Evolutionary conservation across 2,329 filamentous ascomycete genomes (phyloP), one percentile per base, ranked within the genome.

Genomic region (Stachybotrys echinatus): DNA sequence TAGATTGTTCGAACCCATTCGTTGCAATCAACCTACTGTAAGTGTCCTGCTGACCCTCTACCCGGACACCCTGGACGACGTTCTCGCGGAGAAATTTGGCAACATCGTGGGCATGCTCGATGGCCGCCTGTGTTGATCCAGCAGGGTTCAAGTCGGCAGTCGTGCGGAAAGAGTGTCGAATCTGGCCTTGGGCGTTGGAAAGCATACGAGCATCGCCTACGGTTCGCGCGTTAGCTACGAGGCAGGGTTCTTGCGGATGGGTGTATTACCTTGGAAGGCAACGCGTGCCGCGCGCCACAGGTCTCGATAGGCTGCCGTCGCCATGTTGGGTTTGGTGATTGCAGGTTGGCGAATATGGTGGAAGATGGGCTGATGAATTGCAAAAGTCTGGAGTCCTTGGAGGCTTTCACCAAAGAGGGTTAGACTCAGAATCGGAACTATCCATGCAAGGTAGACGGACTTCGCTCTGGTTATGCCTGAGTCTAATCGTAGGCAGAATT

Each of bases 51-150:
- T 61, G 54, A 6, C 58, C 61, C 65, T 50, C 75, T 74, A 50
- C 69, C 63, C 51, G 73, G 71, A 57, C 79, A 73, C 92, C 94
- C 67, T 99, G 94, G 4, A 99, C 92, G 3, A 99, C 76, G 61
- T 97, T 97, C 64, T 89, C 77, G 57, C 83, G 76, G 53, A 99
- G 65, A 50, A 97, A 85, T 55, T 79, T 78, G 3, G 92, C 89
- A 3, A 97, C 84, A 39, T 94, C 89, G 53, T 92, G 76, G 8
- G 92, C 94, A 61, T 95, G 85, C 56, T 84, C 73, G 53, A 99
- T 83, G 10, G 84, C 83, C n/a, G n/a, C 50, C 83, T 77, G 14
- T 75, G 84, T 80, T 12, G 84, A 73, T 50, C 83, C 81, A 12
- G 75, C 71, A 0, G 80, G 67, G 5, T 80, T 69, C 12, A 90